Percentiles rank a stretch among this genome's conserved stretches.
Evolutionary conservation across 495 filamentous ascomycete species (phyloP).

Genomic region (Xanthoparmelia taractica): DNA sequence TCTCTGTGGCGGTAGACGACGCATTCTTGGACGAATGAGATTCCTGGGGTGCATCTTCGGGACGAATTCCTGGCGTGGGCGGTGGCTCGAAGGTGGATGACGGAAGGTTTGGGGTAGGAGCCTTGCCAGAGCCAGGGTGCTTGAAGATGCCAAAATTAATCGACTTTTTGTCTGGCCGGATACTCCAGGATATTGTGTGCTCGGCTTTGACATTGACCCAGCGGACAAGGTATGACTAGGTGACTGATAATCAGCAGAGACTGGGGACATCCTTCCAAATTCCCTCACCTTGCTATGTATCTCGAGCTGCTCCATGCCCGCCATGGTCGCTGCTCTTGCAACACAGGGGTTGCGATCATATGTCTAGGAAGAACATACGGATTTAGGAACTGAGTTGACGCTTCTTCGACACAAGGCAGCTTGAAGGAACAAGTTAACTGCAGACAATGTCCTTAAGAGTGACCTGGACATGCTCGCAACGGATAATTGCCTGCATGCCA

Average conservation of each 20-base stretch:
- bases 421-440: not conserved
- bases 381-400: not conserved
- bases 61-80: conserved; percentile 31
- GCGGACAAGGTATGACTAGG: conserved; percentile 89
- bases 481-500: not conserved
- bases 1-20: conserved; percentile 62
- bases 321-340: conserved; percentile 47
- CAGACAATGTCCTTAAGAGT: not conserved
- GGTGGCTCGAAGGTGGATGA: conserved; percentile 43
- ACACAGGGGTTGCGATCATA: not conserved
- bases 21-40: conserved; percentile 42
- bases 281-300: conserved; percentile 85
- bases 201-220: conserved; percentile 87
- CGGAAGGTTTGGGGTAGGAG: conserved; percentile 42
- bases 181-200: conserved; percentile 94
- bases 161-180: conserved; percentile 92
- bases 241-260: conserved; percentile 1
- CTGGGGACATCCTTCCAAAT: not conserved
- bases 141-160: conserved; percentile 98
- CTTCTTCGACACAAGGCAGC: not conserved
- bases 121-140: conserved; percentile 66
- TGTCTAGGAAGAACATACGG: not conserved
- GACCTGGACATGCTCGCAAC: not conserved
- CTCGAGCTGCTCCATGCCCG: conserved; percentile 93
- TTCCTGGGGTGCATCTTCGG: conserved; percentile 37